Evolutionary conservation across 2,329 filamentous ascomycete genomes (phyloP).

Genomic region (Talaromyces albobiverticillius): DNA sequence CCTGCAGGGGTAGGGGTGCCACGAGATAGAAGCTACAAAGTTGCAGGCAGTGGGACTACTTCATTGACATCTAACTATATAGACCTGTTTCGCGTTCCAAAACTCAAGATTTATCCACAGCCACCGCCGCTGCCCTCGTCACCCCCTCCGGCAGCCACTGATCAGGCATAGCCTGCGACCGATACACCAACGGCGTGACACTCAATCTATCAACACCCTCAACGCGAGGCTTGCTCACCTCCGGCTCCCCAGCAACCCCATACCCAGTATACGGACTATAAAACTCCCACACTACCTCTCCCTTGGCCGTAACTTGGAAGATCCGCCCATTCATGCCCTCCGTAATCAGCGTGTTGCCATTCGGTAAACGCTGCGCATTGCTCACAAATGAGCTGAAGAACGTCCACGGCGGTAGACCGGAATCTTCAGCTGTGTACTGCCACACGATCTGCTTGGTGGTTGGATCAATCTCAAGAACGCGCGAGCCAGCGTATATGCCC

Average conservation of each 20-base stretch:
- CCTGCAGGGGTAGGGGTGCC: no score
- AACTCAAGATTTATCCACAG: not conserved
- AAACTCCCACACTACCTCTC: not conserved
- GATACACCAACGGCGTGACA: not conserved
- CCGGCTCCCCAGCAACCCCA: not conserved
- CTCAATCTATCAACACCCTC: not conserved
- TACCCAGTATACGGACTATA: not conserved
- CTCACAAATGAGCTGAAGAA: constrained; percentile 4
- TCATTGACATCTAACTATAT: no score
- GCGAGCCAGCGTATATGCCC: not conserved
- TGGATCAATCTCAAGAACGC: constrained; percentile 1
- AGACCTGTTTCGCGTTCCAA: no score
- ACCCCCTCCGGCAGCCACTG: not conserved
- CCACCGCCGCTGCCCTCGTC: not conserved
- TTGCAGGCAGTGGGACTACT: no score
- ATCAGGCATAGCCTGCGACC: not conserved
- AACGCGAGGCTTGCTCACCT: not conserved
- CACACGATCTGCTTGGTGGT: constrained; percentile 2
- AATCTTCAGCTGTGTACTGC: constrained; percentile 1
- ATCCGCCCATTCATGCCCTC: not conserved
- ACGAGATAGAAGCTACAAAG: no score
- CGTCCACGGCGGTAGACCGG: not conserved
- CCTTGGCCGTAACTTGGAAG: not conserved
- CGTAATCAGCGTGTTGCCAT: not conserved
- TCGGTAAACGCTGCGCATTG: constrained; percentile 1